A percentile compares a stretch with the other conserved stretches of the same genome.
phyloP scores from a whole-genome alignment of 176 grass and related monocot species.

The Chloris gayana region DNA sequence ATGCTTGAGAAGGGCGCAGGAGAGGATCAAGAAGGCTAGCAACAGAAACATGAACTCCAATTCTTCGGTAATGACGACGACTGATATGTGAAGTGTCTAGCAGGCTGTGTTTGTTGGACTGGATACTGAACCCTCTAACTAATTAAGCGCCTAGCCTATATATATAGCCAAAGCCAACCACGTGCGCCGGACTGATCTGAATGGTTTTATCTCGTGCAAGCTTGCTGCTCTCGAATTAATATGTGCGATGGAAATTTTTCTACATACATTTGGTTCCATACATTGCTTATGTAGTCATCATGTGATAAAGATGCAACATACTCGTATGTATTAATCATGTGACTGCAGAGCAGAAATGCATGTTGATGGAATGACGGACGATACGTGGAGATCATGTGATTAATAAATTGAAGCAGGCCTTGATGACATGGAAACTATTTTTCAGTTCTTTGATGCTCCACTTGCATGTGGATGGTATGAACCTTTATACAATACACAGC shows the following conservation, averaged over 20 bases:
- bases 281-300: too few species aligned
- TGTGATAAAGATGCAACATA: too few species aligned
- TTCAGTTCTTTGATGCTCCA: background rate
- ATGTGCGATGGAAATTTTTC: background rate
- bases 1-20: background rate
- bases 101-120: background rate
- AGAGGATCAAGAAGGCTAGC: background rate
- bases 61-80: background rate
- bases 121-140: background rate
- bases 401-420: background rate
- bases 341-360: too few species aligned
- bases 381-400: background rate
- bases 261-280: background rate
- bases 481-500: background rate
- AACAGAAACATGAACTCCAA: slow-evolving; percentile 6
- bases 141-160: too few species aligned
- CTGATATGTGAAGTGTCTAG: too few species aligned
- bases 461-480: background rate
- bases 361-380: background rate
- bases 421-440: background rate
- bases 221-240: background rate
- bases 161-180: too few species aligned
- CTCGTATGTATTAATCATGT: background rate
- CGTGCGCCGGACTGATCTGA: too few species aligned
- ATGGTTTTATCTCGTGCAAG: too few species aligned